Evolutionary conservation across 768 basidiomycete genomes (phyloP), one percentile per base, ranked within the genome.

Genomic region (Naganishia onofrii): DNA sequence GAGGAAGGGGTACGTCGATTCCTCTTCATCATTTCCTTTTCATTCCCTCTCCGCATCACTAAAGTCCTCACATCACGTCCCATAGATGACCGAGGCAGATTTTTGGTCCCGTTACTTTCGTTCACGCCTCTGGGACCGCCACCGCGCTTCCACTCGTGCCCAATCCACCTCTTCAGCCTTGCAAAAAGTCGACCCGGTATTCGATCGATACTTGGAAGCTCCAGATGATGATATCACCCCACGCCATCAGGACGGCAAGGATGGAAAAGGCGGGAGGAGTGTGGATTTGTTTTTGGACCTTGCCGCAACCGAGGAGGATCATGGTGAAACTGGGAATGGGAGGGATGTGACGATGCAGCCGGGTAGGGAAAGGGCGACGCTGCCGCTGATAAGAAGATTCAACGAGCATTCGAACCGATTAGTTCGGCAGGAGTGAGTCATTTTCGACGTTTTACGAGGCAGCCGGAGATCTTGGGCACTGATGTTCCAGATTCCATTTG

Each of bases 91-190:
- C 28, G 92, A 97, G 81, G 88, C 88, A 69, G 89, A 91, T 76
- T 99, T 99, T 78, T 99, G 96, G 96, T 89, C 87, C 76, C 87
- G 96, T 57, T 99, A 97, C 83, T 96, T 99, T 80, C 90, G 92
- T 76, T 95, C 93, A 32, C 93, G 90, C 77, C 84, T 99, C 15
- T 98, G 96, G 85, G 91, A 97, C 77, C 89, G 90, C 1, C 92
- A 98, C 80, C 88, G 93, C 17, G 94, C 93, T 10, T 93, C 91
- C 32, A 93, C 93, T 70, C 88, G 91, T 69, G 81, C 76, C 23
- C 76, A 89, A 90, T 76, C 88, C 91, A 9, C 89, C 48, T 51
- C 48, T 92, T 67, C 90, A 91, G 80, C 90, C 90, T 54, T 69
- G 0, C 69, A 68, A 21, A 71, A 72, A 56, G 67, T 67, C 60